Conservation (phyloP, 2,329 filamentous ascomycete species). For the Sporothrix luriei region DNA sequence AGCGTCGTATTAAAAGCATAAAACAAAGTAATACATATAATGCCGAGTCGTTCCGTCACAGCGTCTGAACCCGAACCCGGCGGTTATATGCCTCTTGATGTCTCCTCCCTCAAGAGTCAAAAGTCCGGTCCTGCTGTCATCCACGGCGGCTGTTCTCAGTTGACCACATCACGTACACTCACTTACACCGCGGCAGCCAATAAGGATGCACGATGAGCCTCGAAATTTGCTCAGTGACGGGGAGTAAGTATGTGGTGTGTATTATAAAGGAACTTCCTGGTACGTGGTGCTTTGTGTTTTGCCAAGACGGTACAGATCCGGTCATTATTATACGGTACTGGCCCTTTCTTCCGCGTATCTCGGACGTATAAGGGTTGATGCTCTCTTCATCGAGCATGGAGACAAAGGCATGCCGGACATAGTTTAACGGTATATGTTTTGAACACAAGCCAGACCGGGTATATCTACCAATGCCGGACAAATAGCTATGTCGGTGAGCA, state of each 20-base stretch:
- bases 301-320: background rate
- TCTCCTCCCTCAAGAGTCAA: background rate
- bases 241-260: background rate
- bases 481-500: background rate
- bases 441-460: background rate
- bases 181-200: background rate
- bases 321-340: background rate
- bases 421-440: background rate
- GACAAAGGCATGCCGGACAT: too few relatives aligned
- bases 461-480: background rate
- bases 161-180: background rate
- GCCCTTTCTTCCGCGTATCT: background rate
- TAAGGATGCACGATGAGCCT: background rate
- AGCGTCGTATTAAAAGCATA: too few relatives aligned
- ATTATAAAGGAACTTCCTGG: too few relatives aligned
- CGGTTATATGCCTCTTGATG: background rate
- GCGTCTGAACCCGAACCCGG: background rate
- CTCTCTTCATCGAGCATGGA: too few relatives aligned
- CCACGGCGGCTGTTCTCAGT: constrained; percentile 9
- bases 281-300: background rate
- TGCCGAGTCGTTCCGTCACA: too few relatives aligned
- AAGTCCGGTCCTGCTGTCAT: background rate
- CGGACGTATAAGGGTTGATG: background rate
- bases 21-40: background rate
- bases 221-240: background rate